Base-by-base conservation (phyloP, 163 green algal genomes). In the Prototheca wickerhamii region DNA sequence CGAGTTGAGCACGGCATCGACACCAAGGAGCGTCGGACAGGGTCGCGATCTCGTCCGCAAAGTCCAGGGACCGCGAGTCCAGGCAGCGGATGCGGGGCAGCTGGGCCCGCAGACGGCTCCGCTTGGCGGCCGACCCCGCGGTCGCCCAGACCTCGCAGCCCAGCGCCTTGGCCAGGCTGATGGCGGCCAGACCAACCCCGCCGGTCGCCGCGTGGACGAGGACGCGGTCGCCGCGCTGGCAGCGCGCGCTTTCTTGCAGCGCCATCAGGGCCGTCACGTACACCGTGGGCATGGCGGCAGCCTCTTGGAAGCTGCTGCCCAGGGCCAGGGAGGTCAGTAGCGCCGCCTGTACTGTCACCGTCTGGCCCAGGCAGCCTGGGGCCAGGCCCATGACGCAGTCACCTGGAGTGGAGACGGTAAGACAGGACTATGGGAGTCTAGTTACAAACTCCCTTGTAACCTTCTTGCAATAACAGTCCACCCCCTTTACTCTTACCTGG, bases 181-280 rank as follows among this genome's bases (percentile, higher is more conserved):
- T n/a, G 6, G 78, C 83, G 28, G 87, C 87, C 32, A 93, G 61
- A 23, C 87, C 87, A 29, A 94, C 79, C 15, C 86, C 87, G 10
- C 87, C 87, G 7, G 85, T 70, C 15, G 69, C 86, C 4, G 82
- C 80, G 57, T 88, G 87, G 30, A 95, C 62, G 30, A 94, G 60
- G 23, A 90, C 71, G 17, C 18, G 26, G 10, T 23, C 28, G 21
- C 20, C 18, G 17, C 4, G n/a, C n/a, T n/a, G n/a, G 32, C 31
- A 18, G 5, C 18, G 52, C 12, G 10, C 57, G 26, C 40, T 3
- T 31, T 15, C 51, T 4, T 70, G 35, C 17, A 71, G 60, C 5
- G 56, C 55, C 10, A 35, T n/a, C 12, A 68, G 4, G 3, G 67
- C 69, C 12, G 74, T 86, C 6, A 62, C 60, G 61, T 74, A 83